Evolutionary conservation across 305 asterid species (phyloP).

Genomic region (Fraxinus floribunda): DNA sequence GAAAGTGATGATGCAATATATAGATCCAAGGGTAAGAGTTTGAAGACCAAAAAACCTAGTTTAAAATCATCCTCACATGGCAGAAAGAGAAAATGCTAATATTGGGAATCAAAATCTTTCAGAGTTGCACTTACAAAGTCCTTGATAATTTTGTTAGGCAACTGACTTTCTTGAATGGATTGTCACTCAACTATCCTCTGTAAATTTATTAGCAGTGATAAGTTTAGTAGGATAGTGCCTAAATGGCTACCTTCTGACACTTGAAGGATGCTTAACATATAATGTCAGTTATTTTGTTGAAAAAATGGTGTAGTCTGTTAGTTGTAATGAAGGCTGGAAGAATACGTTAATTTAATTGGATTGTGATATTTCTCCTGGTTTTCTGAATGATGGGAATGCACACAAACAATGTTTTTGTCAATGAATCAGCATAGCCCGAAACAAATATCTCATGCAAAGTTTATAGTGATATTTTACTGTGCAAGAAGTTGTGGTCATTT

Average conservation of each 20-base stretch:
- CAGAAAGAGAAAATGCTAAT: slow-evolving; percentile 36
- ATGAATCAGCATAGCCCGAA: background rate
- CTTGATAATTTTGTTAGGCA: background rate
- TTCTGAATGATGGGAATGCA: background rate
- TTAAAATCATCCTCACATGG: slow-evolving; percentile 38
- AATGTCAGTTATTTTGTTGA: background rate
- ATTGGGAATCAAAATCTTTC: slow-evolving; percentile 8
- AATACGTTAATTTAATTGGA: background rate
- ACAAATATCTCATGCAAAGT: background rate
- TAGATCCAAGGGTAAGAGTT: slow-evolving; percentile 38
- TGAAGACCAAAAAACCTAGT: slow-evolving; percentile 42
- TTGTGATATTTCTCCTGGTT: background rate
- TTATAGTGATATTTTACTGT: background rate
- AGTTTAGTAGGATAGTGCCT: background rate
- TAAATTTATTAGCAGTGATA: background rate
- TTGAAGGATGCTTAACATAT: background rate
- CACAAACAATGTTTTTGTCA: background rate
- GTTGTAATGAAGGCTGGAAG: background rate
- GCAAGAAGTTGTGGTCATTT: background rate
- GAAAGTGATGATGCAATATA: slow-evolving; percentile 50
- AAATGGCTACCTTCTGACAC: background rate
- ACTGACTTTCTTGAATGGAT: background rate
- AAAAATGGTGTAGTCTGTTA: background rate
- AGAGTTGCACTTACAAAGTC: background rate
- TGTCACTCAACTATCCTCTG: background rate